Percentiles rank a stretch among this genome's conserved stretches.
Evolutionary conservation across 306 rosid species (phyloP).

Genomic region (Crotalaria pallida): DNA sequence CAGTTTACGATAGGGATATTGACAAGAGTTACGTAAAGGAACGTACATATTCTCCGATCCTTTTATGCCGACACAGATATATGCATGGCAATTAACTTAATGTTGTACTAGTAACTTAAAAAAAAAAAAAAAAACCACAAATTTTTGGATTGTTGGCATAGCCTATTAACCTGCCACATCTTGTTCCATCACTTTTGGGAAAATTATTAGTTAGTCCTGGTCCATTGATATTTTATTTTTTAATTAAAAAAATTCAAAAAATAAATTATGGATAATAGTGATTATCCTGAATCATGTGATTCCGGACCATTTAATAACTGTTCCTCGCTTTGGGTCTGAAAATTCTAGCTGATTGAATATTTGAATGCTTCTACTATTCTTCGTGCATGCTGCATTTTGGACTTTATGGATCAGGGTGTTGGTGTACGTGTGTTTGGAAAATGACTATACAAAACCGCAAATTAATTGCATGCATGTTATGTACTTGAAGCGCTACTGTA

Average conservation of each 20-base stretch:
- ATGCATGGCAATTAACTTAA: too few relatives aligned
- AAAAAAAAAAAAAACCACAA: too few relatives aligned
- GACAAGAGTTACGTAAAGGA: neutral
- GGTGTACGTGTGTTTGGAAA: constrained; percentile 7
- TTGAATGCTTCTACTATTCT: neutral
- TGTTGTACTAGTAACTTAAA: too few relatives aligned
- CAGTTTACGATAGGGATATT: neutral
- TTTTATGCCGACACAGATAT: neutral
- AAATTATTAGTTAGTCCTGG: too few relatives aligned
- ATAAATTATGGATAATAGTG: too few relatives aligned
- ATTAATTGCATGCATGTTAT: constrained; percentile 1
- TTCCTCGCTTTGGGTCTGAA: neutral
- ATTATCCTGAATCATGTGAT: too few relatives aligned
- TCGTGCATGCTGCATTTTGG: constrained; percentile 6
- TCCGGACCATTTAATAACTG: too few relatives aligned
- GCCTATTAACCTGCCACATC: neutral
- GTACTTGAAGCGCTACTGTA: constrained; percentile 1
- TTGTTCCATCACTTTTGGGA: neutral
- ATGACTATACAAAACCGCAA: constrained; percentile 8
- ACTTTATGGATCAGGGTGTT: neutral
- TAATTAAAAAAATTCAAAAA: too few relatives aligned
- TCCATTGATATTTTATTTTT: too few relatives aligned
- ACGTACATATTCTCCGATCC: neutral
- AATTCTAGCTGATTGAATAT: neutral
- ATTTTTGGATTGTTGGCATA: neutral